These are phyloP conservation scores for Nitzschia sp. DNA, from an alignment of 108 stramenopile species.

Conservation along the genomic window DNA sequence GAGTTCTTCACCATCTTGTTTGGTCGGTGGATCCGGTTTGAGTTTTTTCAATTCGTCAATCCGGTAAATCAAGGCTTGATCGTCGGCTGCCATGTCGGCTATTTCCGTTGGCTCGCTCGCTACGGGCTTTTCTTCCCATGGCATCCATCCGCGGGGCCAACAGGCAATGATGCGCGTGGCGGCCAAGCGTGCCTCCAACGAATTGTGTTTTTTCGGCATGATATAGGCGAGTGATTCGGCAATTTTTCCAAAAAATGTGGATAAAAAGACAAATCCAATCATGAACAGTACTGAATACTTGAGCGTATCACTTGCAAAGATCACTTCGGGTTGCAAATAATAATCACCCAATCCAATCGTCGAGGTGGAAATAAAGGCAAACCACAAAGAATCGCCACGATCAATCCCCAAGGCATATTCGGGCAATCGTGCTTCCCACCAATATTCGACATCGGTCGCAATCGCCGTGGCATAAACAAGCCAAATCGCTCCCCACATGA, in stretches of 20 bases:
- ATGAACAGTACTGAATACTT: constrained; percentile 27
- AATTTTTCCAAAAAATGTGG: constrained; percentile 40
- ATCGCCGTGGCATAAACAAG: constrained; percentile 34
- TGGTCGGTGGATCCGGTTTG: constrained; percentile 1
- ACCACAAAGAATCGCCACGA: constrained; percentile 39
- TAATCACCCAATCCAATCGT: constrained; percentile 54
- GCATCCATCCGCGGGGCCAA: constrained; percentile 5
- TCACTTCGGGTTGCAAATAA: constrained; percentile 48
- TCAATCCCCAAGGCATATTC: background rate
- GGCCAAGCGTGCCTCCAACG: constrained; percentile 1
- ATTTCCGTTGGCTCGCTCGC: background rate
- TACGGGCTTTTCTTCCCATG: background rate
- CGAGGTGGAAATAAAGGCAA: constrained; percentile 44
- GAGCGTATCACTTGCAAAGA: constrained; percentile 38
- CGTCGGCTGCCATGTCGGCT: background rate
- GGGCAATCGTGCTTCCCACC: constrained; percentile 7
- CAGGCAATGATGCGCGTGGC: background rate
- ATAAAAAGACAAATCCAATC: constrained; percentile 44
- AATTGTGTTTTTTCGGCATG: constrained; percentile 1
- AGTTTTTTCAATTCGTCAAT: constrained; percentile 1
- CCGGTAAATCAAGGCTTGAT: constrained; percentile 12
- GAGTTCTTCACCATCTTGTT: background rate
- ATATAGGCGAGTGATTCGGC: constrained; percentile 7
- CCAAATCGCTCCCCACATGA: constrained; percentile 46
- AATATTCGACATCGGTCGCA: constrained; percentile 17